phyloP scores from a whole-genome alignment of 2,329 filamentous ascomycete species.

The Sarocladiaceae sp. region DNA sequence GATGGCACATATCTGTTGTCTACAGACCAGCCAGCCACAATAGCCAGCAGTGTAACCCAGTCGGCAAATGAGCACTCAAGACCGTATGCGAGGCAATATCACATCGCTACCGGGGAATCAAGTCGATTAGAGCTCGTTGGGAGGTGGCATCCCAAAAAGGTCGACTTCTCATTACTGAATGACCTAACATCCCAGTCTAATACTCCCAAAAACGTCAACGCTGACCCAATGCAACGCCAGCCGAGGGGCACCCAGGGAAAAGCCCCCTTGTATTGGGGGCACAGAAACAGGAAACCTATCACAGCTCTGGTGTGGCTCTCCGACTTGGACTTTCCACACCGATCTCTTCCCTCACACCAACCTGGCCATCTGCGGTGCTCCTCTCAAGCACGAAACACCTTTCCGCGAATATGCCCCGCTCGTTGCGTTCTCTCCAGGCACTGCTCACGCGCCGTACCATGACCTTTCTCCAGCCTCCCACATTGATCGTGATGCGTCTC shows the following conservation, averaged over 20 bases:
- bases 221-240: neutral
- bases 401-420: conserved; percentile 40
- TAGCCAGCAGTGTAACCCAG: no score
- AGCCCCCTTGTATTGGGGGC: neutral
- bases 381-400: conserved; percentile 40
- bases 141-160: neutral
- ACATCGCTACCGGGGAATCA: neutral
- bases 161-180: neutral
- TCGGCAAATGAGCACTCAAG: neutral
- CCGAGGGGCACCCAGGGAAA: neutral
- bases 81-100: neutral
- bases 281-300: neutral
- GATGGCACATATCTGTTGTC: no score
- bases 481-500: conserved; percentile 39
- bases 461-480: conserved; percentile 42
- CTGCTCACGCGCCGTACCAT: conserved; percentile 39
- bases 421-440: conserved; percentile 36
- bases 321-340: conserved; percentile 13
- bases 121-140: no score
- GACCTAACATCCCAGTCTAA: neutral
- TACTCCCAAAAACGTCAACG: neutral
- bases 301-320: conserved; percentile 3
- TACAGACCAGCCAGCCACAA: no score
- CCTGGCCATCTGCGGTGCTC: conserved; percentile 14
- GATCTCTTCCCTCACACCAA: conserved; percentile 22